phyloP scores from a whole-genome alignment of 2,329 filamentous ascomycete genomes.

The Zasmidium citrigriseum region DNA sequence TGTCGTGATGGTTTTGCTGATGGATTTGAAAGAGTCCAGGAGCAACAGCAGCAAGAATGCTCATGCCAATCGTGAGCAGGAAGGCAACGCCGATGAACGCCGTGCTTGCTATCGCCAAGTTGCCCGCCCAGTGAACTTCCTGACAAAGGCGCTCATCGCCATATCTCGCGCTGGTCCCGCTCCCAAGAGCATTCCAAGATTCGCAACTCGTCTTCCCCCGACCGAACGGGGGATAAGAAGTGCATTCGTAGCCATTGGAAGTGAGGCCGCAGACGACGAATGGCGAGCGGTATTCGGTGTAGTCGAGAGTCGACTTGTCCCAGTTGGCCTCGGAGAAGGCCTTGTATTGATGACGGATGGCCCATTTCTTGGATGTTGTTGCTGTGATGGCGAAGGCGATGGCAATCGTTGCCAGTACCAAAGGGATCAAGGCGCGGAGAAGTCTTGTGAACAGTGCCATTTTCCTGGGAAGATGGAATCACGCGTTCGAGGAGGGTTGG shows the following conservation, averaged over 20 bases:
- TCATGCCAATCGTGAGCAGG: too few relatives aligned
- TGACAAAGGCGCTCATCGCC: background rate
- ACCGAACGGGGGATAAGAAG: background rate
- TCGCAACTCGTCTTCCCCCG: background rate
- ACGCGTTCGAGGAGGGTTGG: too few relatives aligned
- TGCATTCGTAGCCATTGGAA: too few relatives aligned
- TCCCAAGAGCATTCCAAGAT: background rate
- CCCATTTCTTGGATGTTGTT: background rate
- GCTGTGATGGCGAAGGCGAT: background rate
- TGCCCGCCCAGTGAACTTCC: background rate
- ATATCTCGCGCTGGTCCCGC: background rate
- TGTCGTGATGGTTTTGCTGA: too few relatives aligned
- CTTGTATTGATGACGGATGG: background rate
- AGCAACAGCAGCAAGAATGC: too few relatives aligned
- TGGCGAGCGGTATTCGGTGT: background rate
- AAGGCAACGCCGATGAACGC: too few relatives aligned
- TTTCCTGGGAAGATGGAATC: too few relatives aligned
- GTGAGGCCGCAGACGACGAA: background rate
- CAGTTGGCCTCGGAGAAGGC: background rate
- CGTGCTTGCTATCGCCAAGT: background rate
- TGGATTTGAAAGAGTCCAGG: too few relatives aligned
- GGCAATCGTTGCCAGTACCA: background rate
- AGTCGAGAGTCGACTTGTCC: background rate
- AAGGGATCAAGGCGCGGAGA: background rate
- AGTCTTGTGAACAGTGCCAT: background rate